phyloP scores from a whole-genome alignment of 148 eudicot species.

The Rhododendron mucronatum region DNA sequence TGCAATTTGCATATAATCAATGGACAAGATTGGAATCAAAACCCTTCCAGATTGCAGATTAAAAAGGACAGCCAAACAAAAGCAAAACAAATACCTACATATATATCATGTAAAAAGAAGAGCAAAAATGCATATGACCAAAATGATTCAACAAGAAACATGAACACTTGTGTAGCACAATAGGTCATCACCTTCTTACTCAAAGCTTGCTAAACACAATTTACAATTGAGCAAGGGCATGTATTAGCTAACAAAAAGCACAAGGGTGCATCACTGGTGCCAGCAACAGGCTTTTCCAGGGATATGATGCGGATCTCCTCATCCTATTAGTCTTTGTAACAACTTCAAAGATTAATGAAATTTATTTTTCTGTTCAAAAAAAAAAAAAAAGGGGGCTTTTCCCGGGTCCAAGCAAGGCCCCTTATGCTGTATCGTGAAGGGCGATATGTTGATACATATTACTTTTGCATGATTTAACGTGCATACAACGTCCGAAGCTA shows the following conservation, averaged over 20 bases:
- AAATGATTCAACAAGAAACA: neutral
- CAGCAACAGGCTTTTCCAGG: neutral
- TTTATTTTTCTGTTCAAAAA: too few relatives aligned
- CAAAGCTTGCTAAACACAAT: neutral
- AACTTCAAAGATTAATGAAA: too few relatives aligned
- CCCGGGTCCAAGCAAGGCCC: neutral
- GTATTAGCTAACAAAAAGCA: neutral
- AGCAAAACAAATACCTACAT: neutral
- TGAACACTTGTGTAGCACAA: too few relatives aligned
- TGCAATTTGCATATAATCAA: constrained; percentile 9
- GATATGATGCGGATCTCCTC: too few relatives aligned
- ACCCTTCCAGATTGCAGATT: neutral
- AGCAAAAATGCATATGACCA: neutral
- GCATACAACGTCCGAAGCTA: neutral
- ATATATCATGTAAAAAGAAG: neutral
- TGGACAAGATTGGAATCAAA: neutral
- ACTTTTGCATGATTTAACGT: neutral
- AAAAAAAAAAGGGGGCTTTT: neutral
- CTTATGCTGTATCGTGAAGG: neutral
- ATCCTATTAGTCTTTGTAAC: too few relatives aligned
- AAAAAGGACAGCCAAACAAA: neutral
- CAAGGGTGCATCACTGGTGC: neutral
- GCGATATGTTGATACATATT: neutral
- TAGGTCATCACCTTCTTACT: too few relatives aligned
- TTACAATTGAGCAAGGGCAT: neutral